A percentile compares a stretch with the other conserved stretches of the same genome.
Evolutionary conservation across 768 basidiomycete genomes (phyloP).

Genomic region (Boletus fagicola): DNA sequence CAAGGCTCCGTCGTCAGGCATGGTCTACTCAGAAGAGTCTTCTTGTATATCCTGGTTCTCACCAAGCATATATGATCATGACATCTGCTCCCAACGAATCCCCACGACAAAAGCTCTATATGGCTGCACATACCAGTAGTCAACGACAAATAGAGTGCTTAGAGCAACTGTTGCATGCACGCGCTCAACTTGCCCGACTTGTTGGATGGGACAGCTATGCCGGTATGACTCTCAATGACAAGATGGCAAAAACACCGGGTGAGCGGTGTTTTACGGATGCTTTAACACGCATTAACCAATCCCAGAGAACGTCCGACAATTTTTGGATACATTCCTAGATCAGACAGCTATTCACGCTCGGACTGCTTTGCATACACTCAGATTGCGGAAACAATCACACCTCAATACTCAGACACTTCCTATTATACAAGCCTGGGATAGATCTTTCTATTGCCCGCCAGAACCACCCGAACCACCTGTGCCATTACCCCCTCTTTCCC

Average conservation of each 20-base stretch:
- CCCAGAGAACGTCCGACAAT: conserved; percentile 80
- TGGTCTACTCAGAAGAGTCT: conserved; percentile 73
- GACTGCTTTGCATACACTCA: conserved; percentile 65
- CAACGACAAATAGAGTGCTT: conserved; percentile 72
- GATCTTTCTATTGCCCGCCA: conserved; percentile 88
- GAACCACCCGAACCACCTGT: conserved; percentile 74
- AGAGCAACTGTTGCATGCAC: conserved; percentile 70
- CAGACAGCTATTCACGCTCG: conserved; percentile 79
- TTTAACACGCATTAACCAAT: conserved; percentile 3
- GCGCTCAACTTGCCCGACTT: conserved; percentile 79
- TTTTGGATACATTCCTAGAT: conserved; percentile 76
- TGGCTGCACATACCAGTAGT: conserved; percentile 76
- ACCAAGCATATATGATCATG: conserved; percentile 93
- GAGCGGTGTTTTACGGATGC: conserved; percentile 15
- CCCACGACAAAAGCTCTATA: conserved; percentile 76
- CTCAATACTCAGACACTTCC: conserved; percentile 58
- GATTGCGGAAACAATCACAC: conserved; percentile 71
- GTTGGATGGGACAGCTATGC: conserved; percentile 87
- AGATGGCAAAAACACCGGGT: conserved; percentile 97
- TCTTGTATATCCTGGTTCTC: conserved; percentile 78
- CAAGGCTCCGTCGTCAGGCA: conserved; percentile 69
- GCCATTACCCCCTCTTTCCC: conserved; percentile 70
- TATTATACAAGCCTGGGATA: conserved; percentile 91
- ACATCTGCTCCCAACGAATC: conserved; percentile 83
- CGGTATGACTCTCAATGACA: conserved; percentile 84